These are phyloP conservation scores for Coniochaeta hoffmannii DNA, from an alignment of 2,329 filamentous ascomycete genomes.

Conservation along the genomic window DNA sequence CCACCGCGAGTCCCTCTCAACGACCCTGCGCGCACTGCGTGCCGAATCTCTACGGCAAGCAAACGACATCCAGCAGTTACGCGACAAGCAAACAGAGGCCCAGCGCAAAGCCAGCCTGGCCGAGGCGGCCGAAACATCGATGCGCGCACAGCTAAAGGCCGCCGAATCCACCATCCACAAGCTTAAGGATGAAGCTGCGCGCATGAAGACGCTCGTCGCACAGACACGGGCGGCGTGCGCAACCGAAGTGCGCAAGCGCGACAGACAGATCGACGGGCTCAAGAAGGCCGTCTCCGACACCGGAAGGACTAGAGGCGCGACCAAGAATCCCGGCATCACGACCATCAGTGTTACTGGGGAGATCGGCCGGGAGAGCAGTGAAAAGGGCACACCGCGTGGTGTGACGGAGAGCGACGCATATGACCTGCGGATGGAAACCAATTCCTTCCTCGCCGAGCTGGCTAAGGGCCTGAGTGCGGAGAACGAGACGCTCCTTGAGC, in stretches of 20 bases:
- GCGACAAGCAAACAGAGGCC: conserved; percentile 45
- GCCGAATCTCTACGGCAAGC: conserved; percentile 68
- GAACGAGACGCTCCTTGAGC: conserved; percentile 71
- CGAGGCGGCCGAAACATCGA: conserved; percentile 63
- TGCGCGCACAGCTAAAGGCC: conserved; percentile 62
- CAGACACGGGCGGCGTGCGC: conserved; percentile 83
- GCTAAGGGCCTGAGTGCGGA: conserved; percentile 82
- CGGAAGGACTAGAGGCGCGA: conserved; percentile 52
- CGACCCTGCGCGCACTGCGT: conserved; percentile 68
- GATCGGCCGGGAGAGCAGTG: conserved; percentile 15
- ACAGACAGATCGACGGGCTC: conserved; percentile 79
- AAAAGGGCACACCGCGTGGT: conserved; percentile 12
- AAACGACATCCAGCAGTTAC: conserved; percentile 55
- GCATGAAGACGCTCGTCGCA: conserved; percentile 69
- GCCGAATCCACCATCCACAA: conserved; percentile 67
- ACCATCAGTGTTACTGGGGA: conserved; percentile 52
- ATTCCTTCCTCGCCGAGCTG: conserved; percentile 79
- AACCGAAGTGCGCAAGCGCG: conserved; percentile 84
- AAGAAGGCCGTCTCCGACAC: conserved; percentile 79
- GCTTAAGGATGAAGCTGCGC: conserved; percentile 77
- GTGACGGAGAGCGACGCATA: conserved; percentile 46
- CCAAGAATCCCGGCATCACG: conserved; percentile 45
- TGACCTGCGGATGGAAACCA: conserved; percentile 78
- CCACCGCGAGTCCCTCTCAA: conserved; percentile 75
- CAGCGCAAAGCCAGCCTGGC: conserved; percentile 48